Base-by-base conservation (phyloP, 1,284 basidiomycete genomes). In the Phenoliferia sp. region DNA sequence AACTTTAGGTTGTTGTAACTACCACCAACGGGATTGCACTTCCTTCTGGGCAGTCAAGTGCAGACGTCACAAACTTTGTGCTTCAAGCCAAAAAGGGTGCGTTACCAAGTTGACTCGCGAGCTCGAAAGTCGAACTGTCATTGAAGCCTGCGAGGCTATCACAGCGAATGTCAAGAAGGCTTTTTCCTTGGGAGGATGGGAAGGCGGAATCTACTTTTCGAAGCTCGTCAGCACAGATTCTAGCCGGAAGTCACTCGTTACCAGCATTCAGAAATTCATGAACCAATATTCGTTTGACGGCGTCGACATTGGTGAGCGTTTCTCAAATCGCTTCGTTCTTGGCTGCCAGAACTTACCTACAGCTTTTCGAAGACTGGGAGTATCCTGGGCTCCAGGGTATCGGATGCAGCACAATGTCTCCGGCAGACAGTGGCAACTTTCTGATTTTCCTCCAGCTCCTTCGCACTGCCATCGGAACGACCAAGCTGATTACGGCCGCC, bases 401-500 rank as follows among this genome's bases (percentile, higher is more conserved):
- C 44, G 48, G 71, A 28, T 72, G 85, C 28, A 94, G 94, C 78
- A 74, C 74, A 39, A 81, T 87, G 65, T 82, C 82, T 59, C 68
- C 82, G 0, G 67, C 79, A 48, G 93, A 95, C 79, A 83, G 86
- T 0, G 80, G 81, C 31, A 89, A 93, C 78, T 88, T 87, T 79
- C 83, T 94, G 64, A 69, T 79, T 26, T 90, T 94, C 80, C 83
- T 94, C 39, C 81, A 84, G 69, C 79, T 84, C 33, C 83, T 94
- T 34, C 84, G 88, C 31, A 63, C 76, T 3, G 79, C 78, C 34
- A 82, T 94, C 15, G 90, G 90, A 10, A 60, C 76, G 0, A 73
- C 73, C 28, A 88, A 89, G 6, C 81, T 82, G 61, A 86, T 94
- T 78, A 88, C 88, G 9, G 89, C 89, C 44, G 91, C 92, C 2